Percentiles rank a stretch among this genome's conserved stretches.
Conservation (phyloP, 176 grass and related monocot genomes). For the Saccharum officinarum region DNA sequence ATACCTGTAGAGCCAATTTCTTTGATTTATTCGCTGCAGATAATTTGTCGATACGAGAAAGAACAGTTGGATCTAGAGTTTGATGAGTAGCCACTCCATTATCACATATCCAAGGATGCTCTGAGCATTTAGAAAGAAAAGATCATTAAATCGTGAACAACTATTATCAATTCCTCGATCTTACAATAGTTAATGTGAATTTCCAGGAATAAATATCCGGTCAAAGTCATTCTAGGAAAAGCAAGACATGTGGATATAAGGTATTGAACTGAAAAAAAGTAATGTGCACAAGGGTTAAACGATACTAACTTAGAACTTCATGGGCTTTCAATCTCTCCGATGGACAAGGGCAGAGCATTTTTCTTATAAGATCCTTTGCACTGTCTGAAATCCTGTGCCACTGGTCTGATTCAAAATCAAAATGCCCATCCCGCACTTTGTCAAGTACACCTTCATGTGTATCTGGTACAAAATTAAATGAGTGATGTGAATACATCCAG, state of each 20-base stretch:
- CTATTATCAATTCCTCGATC: not conserved
- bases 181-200: not conserved
- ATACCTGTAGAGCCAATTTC: conserved; percentile 61
- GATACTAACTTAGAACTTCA: conserved; percentile 75
- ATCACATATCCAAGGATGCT: conserved; percentile 74
- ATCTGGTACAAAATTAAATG: conserved; percentile 39
- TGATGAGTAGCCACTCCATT: conserved; percentile 45
- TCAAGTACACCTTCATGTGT: conserved; percentile 55
- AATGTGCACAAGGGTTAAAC: not conserved
- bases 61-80: conserved; percentile 51
- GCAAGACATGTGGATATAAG: conserved; percentile 12
- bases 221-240: not conserved
- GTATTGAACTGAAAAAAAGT: conserved; percentile 13
- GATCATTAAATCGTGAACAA: conserved; percentile 18
- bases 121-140: conserved; percentile 35
- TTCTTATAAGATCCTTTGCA: conserved; percentile 81
- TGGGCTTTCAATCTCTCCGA: conserved; percentile 64
- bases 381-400: conserved; percentile 68
- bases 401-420: conserved; percentile 64
- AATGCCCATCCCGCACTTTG: conserved; percentile 42
- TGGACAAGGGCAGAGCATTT: conserved; percentile 65
- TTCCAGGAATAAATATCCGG: not conserved
- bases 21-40: conserved; percentile 69
- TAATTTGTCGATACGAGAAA: conserved; percentile 48
- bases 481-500: conserved; percentile 3